A percentile compares a stretch with the other conserved stretches of the same genome.
Evolutionary conservation across 139 green algal species (phyloP).

Genomic region (Eudorina sp.): DNA sequence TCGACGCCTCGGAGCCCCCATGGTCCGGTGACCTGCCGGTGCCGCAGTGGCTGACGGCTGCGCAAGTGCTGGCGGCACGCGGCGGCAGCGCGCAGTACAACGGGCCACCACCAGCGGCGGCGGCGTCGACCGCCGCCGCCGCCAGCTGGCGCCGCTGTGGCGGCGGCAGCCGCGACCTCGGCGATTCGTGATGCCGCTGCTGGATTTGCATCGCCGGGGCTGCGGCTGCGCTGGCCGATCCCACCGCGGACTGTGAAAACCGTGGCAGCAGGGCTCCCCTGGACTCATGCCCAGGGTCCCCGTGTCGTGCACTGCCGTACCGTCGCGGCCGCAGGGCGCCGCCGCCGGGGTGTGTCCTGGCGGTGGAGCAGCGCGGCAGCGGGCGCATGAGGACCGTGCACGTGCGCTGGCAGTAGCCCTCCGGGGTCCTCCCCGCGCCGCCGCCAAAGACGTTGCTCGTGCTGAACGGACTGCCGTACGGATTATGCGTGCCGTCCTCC

Average conservation of each 20-base stretch:
- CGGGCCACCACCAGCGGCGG: not conserved
- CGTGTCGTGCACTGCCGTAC: not conserved
- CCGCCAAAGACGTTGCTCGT: not conserved
- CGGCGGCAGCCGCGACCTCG: no score
- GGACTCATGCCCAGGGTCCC: no score
- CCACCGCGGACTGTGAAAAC: no score
- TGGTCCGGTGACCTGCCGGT: not conserved
- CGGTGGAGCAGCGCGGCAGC: not conserved
- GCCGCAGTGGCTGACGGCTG: not conserved
- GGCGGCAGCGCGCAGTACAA: not conserved
- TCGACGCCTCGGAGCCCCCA: not conserved
- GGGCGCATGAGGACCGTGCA: constrained; percentile 17
- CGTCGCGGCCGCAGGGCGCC: not conserved
- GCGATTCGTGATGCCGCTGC: not conserved
- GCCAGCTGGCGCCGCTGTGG: not conserved
- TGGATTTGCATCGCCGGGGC: no score
- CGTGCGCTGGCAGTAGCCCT: not conserved
- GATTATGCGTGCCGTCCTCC: not conserved
- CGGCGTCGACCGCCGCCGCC: not conserved
- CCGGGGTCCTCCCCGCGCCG: no score
- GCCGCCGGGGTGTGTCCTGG: not conserved
- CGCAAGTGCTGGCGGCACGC: not conserved
- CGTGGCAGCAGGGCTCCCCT: no score
- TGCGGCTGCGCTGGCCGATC: no score
- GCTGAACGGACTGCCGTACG: constrained; percentile 31